Percentiles rank a stretch among this genome's conserved stretches.
These are phyloP conservation scores for Cystobasidium tubakii DNA, from an alignment of 768 basidiomycete genomes.

Conservation along the genomic window DNA sequence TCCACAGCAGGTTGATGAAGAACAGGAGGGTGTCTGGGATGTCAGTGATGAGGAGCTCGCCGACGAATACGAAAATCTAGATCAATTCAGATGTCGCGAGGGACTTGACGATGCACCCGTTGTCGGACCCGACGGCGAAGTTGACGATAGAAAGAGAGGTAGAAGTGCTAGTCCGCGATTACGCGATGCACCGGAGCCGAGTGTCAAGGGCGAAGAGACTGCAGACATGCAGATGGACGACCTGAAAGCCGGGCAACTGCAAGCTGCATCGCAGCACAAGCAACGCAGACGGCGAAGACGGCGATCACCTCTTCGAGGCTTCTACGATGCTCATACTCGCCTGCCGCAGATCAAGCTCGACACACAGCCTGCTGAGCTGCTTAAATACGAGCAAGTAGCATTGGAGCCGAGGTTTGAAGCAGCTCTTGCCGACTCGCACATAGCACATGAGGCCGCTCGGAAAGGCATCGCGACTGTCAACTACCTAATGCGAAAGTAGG, in stretches of 20 bases:
- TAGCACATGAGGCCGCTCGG: background rate
- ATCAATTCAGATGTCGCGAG: constrained; percentile 10
- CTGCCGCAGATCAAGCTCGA: constrained; percentile 33
- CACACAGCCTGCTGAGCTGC: constrained; percentile 18
- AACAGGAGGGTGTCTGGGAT: constrained; percentile 28
- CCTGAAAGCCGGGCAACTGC: background rate
- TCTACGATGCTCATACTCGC: constrained; percentile 32
- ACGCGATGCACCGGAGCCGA: background rate
- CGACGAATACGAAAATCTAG: constrained; percentile 25
- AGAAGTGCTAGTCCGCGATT: constrained; percentile 15
- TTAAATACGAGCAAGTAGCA: constrained; percentile 1
- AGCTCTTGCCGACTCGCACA: background rate
- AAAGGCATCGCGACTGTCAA: constrained; percentile 3
- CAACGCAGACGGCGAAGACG: constrained; percentile 5
- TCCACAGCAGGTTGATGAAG: constrained; percentile 15
- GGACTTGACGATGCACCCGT: background rate
- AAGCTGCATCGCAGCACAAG: background rate
- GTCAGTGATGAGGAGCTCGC: constrained; percentile 1
- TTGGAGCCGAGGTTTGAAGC: background rate
- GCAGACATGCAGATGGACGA: background rate
- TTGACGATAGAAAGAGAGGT: constrained; percentile 27
- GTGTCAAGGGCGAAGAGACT: background rate
- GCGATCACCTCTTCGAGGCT: constrained; percentile 24
- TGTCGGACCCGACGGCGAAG: constrained; percentile 3
- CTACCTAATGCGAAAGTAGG: background rate